phyloP scores from a whole-genome alignment of 768 basidiomycete genomes.

The Kwoniella dejecticola region DNA sequence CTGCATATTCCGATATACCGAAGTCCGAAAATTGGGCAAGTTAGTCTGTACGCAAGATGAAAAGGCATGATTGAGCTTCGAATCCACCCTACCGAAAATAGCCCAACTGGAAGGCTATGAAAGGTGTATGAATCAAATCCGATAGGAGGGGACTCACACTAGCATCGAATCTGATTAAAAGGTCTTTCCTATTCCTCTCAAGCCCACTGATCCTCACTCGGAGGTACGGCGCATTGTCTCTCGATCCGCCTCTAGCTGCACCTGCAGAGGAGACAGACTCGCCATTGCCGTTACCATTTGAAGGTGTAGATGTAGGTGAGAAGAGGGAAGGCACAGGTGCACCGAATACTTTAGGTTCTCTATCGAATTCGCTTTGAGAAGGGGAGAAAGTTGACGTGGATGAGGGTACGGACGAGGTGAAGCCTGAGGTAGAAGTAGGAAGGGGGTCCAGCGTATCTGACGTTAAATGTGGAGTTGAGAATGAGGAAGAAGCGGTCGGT shows the following conservation, averaged over 20 bases:
- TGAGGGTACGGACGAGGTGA: no score
- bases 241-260: conserved; percentile 13
- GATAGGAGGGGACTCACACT: conserved; percentile 70
- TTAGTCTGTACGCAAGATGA: conserved; percentile 71
- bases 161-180: conserved; percentile 90
- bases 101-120: no score
- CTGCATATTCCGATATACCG: conserved; percentile 81
- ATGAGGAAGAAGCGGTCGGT: conserved; percentile 7
- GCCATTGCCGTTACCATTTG: no score
- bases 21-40: conserved; percentile 68
- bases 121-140: neutral
- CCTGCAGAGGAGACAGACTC: no score
- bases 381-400: no score
- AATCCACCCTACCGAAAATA: no score
- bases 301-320: conserved; percentile 22
- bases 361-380: conserved; percentile 10
- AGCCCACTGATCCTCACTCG: conserved; percentile 84
- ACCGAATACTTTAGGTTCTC: conserved; percentile 48
- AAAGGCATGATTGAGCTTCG: neutral
- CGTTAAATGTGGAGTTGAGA: conserved; percentile 16
- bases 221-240: conserved; percentile 61
- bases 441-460: no score
- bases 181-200: conserved; percentile 92
- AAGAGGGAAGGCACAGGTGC: conserved; percentile 31
- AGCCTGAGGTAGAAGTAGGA: no score